Conservation (phyloP, 768 basidiomycete species). For the Pleurotus cornucopiae region DNA sequence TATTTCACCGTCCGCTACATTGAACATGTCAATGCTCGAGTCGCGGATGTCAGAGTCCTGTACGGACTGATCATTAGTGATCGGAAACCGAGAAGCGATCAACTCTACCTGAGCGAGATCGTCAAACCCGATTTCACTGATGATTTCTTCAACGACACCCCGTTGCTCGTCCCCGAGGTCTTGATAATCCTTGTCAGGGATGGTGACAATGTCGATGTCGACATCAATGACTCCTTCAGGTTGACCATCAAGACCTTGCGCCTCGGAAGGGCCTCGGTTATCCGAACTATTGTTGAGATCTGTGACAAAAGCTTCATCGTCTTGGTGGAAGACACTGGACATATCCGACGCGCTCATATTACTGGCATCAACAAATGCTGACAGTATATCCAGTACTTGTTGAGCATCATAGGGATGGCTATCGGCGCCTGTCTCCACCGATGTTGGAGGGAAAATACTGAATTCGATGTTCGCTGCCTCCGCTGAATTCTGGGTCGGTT, state of each 20-base stretch:
- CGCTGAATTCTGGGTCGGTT: too few relatives aligned
- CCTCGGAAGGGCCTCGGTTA: too few relatives aligned
- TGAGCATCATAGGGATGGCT: neutral
- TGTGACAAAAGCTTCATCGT: too few relatives aligned
- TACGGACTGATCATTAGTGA: too few relatives aligned
- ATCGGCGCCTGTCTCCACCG: neutral
- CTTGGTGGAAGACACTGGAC: too few relatives aligned
- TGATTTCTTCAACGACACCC: conserved; percentile 8
- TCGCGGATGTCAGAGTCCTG: neutral
- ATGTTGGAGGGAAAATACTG: neutral
- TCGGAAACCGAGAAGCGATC: neutral
- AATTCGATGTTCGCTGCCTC: neutral
- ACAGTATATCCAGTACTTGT: neutral
- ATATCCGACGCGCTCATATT: too few relatives aligned
- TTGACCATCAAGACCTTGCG: too few relatives aligned
- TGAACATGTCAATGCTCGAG: neutral
- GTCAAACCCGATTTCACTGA: neutral
- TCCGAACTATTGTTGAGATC: too few relatives aligned
- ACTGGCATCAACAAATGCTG: neutral
- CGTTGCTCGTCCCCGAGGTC: neutral
- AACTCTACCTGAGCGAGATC: neutral
- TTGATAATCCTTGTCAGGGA: neutral
- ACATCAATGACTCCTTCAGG: conserved; percentile 9
- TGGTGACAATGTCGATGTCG: conserved; percentile 13
- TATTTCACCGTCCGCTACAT: neutral